Conservation (phyloP, 306 rosid species). For the Cucumis sativus region DNA sequence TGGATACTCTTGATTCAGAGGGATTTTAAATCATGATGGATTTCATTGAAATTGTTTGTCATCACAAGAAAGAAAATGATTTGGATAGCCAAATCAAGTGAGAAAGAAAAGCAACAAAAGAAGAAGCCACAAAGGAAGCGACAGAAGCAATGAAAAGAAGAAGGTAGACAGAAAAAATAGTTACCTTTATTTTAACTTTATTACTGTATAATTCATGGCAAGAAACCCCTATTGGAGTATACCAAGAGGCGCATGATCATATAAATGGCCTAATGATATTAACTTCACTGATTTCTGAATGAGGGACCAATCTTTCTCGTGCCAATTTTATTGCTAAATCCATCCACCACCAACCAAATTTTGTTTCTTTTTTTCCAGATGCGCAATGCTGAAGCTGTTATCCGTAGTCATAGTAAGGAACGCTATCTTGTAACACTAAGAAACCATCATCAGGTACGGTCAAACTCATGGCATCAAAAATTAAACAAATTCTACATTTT, state of each 20-base stretch:
- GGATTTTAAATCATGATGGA: not conserved
- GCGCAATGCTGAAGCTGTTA: too few species aligned
- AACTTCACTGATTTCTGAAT: not conserved
- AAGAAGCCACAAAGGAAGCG: slow-evolving; percentile 11
- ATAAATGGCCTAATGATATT: not conserved
- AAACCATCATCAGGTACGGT: too few species aligned
- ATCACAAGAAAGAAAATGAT: not conserved
- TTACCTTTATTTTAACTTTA: not conserved
- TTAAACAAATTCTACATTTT: not conserved
- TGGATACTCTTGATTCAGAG: not conserved
- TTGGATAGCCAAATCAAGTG: slow-evolving; percentile 23
- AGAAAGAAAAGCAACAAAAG: slow-evolving; percentile 41
- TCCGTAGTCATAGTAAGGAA: too few species aligned
- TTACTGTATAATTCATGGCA: not conserved
- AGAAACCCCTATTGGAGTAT: not conserved
- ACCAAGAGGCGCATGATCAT: not conserved
- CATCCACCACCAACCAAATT: not conserved
- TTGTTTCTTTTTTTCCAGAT: slow-evolving; percentile 1
- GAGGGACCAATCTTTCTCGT: not conserved
- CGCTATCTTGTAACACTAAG: too few species aligned
- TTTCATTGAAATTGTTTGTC: not conserved
- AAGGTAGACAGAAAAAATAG: slow-evolving; percentile 22
- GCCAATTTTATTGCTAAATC: not conserved
- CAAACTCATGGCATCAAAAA: not conserved
- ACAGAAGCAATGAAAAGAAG: slow-evolving; percentile 38